Conservation (phyloP, 345 rosid genomes). For the Lepidium africanum region DNA sequence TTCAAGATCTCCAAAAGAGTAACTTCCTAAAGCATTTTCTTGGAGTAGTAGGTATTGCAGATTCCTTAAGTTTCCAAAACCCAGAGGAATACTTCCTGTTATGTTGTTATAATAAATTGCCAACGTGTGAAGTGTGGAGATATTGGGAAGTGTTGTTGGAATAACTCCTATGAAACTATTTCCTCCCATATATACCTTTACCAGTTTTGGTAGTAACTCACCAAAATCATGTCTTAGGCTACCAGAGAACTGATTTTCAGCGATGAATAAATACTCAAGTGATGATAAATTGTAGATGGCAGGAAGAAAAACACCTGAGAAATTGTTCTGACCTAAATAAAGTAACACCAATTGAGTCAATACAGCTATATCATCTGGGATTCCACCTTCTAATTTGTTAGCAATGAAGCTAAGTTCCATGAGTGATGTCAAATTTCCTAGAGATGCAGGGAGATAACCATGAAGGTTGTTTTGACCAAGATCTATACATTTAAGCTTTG, state of each 20-base stretch:
- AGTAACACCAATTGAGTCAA: too few species aligned
- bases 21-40: background rate
- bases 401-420: background rate
- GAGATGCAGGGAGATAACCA: background rate
- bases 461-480: background rate
- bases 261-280: background rate
- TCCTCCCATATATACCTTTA: background rate
- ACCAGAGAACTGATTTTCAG: background rate
- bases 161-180: background rate
- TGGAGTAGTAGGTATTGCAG: fast-evolving
- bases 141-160: background rate
- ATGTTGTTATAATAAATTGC: background rate
- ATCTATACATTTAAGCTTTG: background rate
- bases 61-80: background rate
- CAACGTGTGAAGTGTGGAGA: background rate
- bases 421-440: background rate
- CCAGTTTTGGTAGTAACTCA: background rate
- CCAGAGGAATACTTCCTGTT: background rate
- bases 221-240: background rate
- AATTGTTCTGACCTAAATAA: background rate
- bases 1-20: slow-evolving; percentile 2
- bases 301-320: background rate
- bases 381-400: too few species aligned
- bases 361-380: too few species aligned
- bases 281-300: background rate